Conservation (phyloP, 75 land plant species). For the Isoetes taiwanensis region DNA sequence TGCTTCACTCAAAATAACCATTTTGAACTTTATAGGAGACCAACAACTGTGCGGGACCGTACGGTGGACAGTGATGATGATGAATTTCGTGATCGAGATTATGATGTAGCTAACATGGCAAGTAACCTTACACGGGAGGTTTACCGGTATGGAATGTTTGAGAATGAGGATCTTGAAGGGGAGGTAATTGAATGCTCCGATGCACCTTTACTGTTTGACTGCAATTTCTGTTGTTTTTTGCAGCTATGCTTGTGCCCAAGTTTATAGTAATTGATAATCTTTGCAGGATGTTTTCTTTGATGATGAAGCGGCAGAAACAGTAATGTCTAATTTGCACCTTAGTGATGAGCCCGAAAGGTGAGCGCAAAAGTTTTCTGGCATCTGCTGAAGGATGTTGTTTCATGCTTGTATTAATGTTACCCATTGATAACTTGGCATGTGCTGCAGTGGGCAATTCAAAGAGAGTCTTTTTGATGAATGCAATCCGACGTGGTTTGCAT, state of each 20-base stretch:
- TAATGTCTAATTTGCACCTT: conserved; percentile 81
- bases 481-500: conserved; percentile 10
- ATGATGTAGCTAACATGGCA: conserved; percentile 86
- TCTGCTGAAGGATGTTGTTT: too few species aligned
- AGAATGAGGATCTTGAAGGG: conserved; percentile 73
- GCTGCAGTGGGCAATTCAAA: neutral
- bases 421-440: too few species aligned
- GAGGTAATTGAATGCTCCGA: too few species aligned
- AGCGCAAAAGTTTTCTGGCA: neutral
- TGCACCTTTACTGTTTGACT: too few species aligned
- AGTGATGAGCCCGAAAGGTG: conserved; percentile 93
- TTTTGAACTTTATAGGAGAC: conserved; percentile 91
- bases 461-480: neutral
- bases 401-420: too few species aligned
- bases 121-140: conserved; percentile 69
- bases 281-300: conserved; percentile 96
- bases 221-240: too few species aligned
- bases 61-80: conserved; percentile 91
- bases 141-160: conserved; percentile 66
- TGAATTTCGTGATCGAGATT: conserved; percentile 79
- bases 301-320: conserved; percentile 97
- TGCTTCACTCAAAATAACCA: too few species aligned
- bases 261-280: neutral
- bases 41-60: conserved; percentile 65
- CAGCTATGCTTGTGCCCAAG: neutral